phyloP scores from a whole-genome alignment of 148 eudicot genomes.

The Nepenthes mirabilis region DNA sequence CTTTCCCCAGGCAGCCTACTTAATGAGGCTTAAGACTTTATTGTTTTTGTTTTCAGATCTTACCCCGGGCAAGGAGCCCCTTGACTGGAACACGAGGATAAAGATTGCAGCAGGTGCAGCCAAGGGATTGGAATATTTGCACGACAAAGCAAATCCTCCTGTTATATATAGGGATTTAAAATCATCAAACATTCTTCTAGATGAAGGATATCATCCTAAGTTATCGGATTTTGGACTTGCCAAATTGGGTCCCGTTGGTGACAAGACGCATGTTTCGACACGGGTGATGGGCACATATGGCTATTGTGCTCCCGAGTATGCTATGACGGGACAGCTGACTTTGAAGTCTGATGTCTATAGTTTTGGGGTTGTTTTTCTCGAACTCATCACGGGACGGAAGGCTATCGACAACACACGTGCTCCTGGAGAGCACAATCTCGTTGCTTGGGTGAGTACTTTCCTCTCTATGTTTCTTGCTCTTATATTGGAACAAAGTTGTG shows the following conservation, averaged over 20 bases:
- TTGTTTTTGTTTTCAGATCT: conserved; percentile 25
- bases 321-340: conserved; percentile 98
- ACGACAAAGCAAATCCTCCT: conserved; percentile 96
- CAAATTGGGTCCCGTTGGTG: conserved; percentile 94
- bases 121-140: conserved; percentile 89
- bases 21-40: background rate
- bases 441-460: conserved; percentile 74
- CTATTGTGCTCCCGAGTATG: conserved; percentile 98
- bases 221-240: conserved; percentile 96
- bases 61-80: conserved; percentile 74
- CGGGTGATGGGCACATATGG: conserved; percentile 99
- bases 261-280: conserved; percentile 96
- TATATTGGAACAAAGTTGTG: background rate
- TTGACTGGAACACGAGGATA: conserved; percentile 98
- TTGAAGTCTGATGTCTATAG: conserved; percentile 95
- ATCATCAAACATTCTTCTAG: conserved; percentile 95
- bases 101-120: conserved; percentile 99
- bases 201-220: conserved; percentile 83
- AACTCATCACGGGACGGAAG: conserved; percentile 89
- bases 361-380: conserved; percentile 96
- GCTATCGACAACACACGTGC: conserved; percentile 73
- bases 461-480: background rate
- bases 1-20: background rate
- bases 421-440: conserved; percentile 92
- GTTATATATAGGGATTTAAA: conserved; percentile 93